Conservation (phyloP, 345 rosid genomes). For the Abelmoschus esculentus region DNA sequence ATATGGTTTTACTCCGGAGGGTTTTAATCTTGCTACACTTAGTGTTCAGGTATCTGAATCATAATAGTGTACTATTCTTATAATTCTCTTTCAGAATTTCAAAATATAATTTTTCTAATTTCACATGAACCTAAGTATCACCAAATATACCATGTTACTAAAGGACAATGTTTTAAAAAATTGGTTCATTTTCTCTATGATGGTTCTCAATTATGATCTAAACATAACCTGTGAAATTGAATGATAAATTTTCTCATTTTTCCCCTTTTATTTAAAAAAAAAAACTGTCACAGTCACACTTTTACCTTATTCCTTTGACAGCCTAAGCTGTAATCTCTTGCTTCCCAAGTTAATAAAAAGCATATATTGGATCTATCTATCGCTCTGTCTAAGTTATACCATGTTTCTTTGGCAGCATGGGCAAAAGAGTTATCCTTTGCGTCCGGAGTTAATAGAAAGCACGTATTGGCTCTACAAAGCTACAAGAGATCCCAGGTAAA, state of each 20-base stretch:
- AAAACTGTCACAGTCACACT: background rate
- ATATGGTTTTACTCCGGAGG: constrained; percentile 96
- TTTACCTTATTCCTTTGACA: constrained; percentile 21
- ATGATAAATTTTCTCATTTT: background rate
- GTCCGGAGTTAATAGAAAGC: constrained; percentile 96
- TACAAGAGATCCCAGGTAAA: constrained; percentile 81
- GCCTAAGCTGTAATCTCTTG: constrained; percentile 79
- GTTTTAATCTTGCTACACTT: constrained; percentile 85
- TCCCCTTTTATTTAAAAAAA: background rate
- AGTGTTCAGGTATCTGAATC: constrained; percentile 47
- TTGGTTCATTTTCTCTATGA: background rate
- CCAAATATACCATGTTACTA: background rate
- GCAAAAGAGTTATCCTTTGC: constrained; percentile 90
- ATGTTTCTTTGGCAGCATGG: constrained; percentile 56
- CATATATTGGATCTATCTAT: constrained; percentile 49
- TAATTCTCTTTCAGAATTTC: background rate
- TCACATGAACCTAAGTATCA: background rate
- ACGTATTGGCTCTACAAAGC: constrained; percentile 99
- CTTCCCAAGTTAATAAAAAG: constrained; percentile 90
- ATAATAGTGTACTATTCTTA: background rate
- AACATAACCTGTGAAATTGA: background rate
- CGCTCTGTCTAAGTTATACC: background rate
- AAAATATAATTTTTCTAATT: background rate
- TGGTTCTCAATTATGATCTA: background rate
- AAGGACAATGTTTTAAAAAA: background rate